Conservation (phyloP, 2,329 filamentous ascomycete genomes). For the Oidium heveae region DNA sequence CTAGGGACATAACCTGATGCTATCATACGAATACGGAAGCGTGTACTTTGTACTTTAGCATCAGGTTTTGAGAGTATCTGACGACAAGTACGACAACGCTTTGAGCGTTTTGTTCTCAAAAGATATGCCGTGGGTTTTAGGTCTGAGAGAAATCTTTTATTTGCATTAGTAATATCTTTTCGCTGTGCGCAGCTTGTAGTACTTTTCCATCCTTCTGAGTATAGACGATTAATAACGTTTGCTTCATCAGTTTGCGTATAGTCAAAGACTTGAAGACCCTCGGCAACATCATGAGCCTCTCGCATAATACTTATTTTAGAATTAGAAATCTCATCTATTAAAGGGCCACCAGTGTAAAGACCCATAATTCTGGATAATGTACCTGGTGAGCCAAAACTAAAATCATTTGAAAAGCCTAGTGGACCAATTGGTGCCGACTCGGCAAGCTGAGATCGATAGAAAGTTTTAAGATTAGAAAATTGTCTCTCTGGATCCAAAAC, state of each 20-base stretch:
- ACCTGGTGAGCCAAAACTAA: constrained; percentile 46
- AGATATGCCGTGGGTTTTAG: constrained; percentile 63
- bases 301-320: constrained; percentile 50
- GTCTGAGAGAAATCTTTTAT: constrained; percentile 39
- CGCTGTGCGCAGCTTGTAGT: constrained; percentile 30
- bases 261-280: constrained; percentile 46
- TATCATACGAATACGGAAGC: constrained; percentile 79
- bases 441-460: constrained; percentile 59
- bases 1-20: constrained; percentile 73
- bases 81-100: constrained; percentile 74
- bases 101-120: constrained; percentile 75
- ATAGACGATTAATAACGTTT: constrained; percentile 28
- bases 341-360: constrained; percentile 46
- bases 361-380: constrained; percentile 78
- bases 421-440: constrained; percentile 27
- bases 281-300: constrained; percentile 43
- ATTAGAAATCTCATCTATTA: constrained; percentile 37
- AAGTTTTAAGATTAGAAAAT: constrained; percentile 49
- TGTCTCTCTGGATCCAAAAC: constrained; percentile 37
- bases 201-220: constrained; percentile 33
- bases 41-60: constrained; percentile 63
- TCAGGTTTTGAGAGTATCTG: constrained; percentile 93
- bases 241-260: constrained; percentile 27
- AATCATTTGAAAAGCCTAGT: constrained; percentile 27
- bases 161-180: constrained; percentile 20